Conservation (phyloP, 139 green algal species). For the Pleodorina starrii region DNA sequence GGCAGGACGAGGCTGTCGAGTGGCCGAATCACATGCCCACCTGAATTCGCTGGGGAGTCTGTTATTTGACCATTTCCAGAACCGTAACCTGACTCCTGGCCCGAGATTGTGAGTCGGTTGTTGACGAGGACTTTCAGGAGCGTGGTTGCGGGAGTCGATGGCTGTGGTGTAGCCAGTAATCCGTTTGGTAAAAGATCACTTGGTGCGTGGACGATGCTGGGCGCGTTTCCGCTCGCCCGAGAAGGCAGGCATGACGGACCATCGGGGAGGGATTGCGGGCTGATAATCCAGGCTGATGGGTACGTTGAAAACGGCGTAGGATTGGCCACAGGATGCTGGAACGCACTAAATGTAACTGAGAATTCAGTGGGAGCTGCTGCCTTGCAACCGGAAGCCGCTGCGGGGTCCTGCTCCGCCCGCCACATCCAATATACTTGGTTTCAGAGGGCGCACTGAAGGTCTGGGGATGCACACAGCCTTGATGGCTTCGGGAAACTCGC, state of each 20-base stretch:
- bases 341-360: background rate
- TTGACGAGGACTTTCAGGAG: slow-evolving; percentile 18
- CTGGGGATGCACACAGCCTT: too few species aligned
- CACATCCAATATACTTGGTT: background rate
- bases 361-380: background rate
- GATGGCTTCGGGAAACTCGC: too few species aligned
- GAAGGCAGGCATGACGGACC: background rate
- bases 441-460: too few species aligned
- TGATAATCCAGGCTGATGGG: slow-evolving; percentile 14
- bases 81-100: background rate
- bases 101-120: background rate
- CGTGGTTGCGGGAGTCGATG: background rate
- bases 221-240: background rate
- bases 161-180: slow-evolving; percentile 24
- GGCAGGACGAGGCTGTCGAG: slow-evolving; percentile 27
- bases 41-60: slow-evolving; percentile 7
- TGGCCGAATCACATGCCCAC: background rate
- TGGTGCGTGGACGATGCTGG: background rate
- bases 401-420: background rate
- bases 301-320: slow-evolving; percentile 8
- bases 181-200: slow-evolving; percentile 36
- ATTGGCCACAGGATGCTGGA: slow-evolving; percentile 7
- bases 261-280: background rate
- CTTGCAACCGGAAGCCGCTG: background rate
- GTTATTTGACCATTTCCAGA: background rate